Percentiles rank a stretch among this genome's conserved stretches.
These are phyloP conservation scores for Botrytis cinerea DNA, from an alignment of 2,329 filamentous ascomycete species.

Conservation along the genomic window DNA sequence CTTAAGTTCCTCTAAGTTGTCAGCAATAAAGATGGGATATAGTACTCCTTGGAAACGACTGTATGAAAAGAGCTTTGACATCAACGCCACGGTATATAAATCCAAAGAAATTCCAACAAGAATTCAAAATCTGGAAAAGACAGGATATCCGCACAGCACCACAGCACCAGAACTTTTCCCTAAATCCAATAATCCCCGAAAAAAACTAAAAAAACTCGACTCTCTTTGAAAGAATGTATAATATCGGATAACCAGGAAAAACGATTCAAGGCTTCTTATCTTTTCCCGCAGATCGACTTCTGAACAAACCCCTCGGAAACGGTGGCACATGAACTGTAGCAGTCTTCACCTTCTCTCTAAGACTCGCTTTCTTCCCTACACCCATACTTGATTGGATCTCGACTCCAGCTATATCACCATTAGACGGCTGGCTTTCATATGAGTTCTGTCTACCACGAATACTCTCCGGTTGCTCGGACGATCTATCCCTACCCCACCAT, in stretches of 20 bases:
- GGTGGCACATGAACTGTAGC: slow-evolving; percentile 21
- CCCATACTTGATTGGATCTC: background rate
- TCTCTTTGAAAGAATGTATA: background rate
- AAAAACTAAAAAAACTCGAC: background rate
- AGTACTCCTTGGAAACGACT: background rate
- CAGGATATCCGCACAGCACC: slow-evolving; percentile 13
- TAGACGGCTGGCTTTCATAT: slow-evolving; percentile 13
- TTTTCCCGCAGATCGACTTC: slow-evolving; percentile 22
- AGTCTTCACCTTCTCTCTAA: slow-evolving; percentile 20
- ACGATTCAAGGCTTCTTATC: slow-evolving; percentile 10
- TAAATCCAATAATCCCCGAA: background rate
- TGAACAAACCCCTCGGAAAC: slow-evolving; percentile 21
- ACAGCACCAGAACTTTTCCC: background rate
- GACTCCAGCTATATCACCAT: background rate
- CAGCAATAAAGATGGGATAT: background rate
- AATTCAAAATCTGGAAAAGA: background rate
- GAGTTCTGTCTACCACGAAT: slow-evolving; percentile 22
- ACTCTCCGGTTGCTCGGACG: slow-evolving; percentile 18
- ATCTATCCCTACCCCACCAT: slow-evolving; percentile 25
- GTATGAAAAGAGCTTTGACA: background rate
- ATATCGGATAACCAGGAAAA: background rate
- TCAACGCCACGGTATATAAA: background rate
- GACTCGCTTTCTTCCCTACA: slow-evolving; percentile 11
- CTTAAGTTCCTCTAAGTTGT: background rate
- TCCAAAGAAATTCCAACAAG: background rate